A percentile compares a stretch with the other conserved stretches of the same genome.
These are phyloP conservation scores for Novymonas esmeraldas DNA, from an alignment of 208 protist species.

Conservation along the genomic window DNA sequence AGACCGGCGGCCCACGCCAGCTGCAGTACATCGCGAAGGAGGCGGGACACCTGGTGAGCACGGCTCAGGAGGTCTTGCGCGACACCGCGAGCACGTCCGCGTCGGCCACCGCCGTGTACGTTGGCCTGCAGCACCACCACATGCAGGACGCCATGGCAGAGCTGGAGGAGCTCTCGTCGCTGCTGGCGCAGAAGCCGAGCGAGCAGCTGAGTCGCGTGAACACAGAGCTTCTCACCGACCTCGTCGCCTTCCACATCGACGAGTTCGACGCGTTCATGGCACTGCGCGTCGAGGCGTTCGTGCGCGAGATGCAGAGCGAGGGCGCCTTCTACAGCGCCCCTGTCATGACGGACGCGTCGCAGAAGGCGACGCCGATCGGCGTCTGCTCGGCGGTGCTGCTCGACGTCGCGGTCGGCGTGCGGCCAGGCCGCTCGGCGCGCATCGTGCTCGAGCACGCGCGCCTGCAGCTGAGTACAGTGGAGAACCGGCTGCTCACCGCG, in stretches of 20 bases:
- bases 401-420: slow-evolving; percentile 82
- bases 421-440: slow-evolving; percentile 60
- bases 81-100: slow-evolving; percentile 30
- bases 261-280: slow-evolving; percentile 85
- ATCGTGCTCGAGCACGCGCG: slow-evolving; percentile 80
- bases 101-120: slow-evolving; percentile 57
- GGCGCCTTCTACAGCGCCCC: slow-evolving; percentile 54
- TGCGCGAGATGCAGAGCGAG: slow-evolving; percentile 78
- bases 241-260: slow-evolving; percentile 77
- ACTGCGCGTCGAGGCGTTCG: slow-evolving; percentile 65
- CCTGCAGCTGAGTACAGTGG: slow-evolving; percentile 39
- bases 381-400: slow-evolving; percentile 67
- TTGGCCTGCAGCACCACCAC: slow-evolving; percentile 67
- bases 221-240: slow-evolving; percentile 67
- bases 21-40: slow-evolving; percentile 57
- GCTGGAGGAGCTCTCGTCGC: slow-evolving; percentile 61
- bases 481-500: slow-evolving; percentile 65
- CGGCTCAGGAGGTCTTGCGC: slow-evolving; percentile 23
- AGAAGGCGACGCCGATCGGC: slow-evolving; percentile 47
- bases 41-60: slow-evolving; percentile 29
- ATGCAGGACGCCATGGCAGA: slow-evolving; percentile 62
- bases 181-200: slow-evolving; percentile 43
- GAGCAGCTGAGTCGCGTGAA: slow-evolving; percentile 70
- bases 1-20: slow-evolving; percentile 57
- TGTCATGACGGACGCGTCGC: slow-evolving; percentile 57